Percentiles rank a stretch among this genome's conserved stretches.
Conservation (phyloP, 495 filamentous ascomycete species). For the Filosporella fistucella region DNA sequence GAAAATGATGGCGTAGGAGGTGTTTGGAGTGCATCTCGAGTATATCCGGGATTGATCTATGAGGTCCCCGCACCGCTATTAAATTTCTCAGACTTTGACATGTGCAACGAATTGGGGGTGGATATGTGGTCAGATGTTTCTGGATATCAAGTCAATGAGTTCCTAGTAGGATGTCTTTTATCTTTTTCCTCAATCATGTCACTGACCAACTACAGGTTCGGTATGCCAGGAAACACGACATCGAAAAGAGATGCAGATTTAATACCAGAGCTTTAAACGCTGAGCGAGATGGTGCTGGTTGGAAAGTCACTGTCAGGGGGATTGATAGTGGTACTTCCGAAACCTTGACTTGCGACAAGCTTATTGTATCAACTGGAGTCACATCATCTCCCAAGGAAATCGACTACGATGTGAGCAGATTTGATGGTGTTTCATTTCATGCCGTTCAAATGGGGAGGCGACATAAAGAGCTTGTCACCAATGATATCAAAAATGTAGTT, state of each 20-base stretch:
- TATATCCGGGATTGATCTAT: constrained; percentile 41
- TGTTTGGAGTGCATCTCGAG: constrained; percentile 43
- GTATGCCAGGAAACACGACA: constrained; percentile 30
- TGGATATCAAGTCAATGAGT: too few relatives aligned
- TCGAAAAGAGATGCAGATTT: constrained; percentile 29
- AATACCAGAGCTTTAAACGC: constrained; percentile 26
- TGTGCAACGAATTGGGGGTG: constrained; percentile 27
- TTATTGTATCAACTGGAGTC: constrained; percentile 35
- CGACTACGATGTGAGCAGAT: constrained; percentile 19
- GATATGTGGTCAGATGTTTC: constrained; percentile 27
- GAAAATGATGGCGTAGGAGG: constrained; percentile 38
- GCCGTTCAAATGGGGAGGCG: constrained; percentile 19
- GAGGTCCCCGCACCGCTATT: constrained; percentile 35
- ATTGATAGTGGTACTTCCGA: constrained; percentile 8
- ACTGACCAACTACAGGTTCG: constrained; percentile 28
- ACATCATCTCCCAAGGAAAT: constrained; percentile 30
- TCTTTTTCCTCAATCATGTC: too few relatives aligned
- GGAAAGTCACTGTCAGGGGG: constrained; percentile 24
- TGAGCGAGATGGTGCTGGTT: constrained; percentile 22
- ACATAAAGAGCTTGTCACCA: constrained; percentile 13
- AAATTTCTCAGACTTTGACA: constrained; percentile 33
- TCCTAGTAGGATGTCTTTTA: too few relatives aligned
- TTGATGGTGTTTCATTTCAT: constrained; percentile 27
- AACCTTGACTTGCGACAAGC: constrained; percentile 22
- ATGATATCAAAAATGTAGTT: constrained; percentile 20